These are phyloP conservation scores for Apiotrichum veenhuisii DNA, from an alignment of 1,284 basidiomycete genomes.

Conservation along the genomic window DNA sequence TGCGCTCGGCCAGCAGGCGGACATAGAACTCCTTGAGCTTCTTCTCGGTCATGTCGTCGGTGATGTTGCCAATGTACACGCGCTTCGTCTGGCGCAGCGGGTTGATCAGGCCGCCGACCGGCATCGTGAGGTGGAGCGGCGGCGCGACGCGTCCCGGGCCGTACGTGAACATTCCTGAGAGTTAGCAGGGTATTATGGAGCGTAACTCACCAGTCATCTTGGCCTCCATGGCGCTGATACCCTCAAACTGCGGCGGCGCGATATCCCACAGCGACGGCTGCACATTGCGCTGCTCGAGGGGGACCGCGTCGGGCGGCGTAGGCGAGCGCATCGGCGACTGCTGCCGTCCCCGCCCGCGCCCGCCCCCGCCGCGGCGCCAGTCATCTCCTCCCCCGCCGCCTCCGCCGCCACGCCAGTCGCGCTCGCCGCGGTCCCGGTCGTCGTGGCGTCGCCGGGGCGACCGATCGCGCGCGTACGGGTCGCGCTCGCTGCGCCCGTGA, in stretches of 20 bases:
- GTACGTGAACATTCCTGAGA: conserved; percentile 44
- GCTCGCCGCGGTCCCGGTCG: conserved; percentile 13
- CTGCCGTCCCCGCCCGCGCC: conserved; percentile 54
- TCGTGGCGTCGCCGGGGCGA: conserved; percentile 15
- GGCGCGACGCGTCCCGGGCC: conserved; percentile 45
- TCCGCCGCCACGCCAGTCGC: conserved; percentile 20
- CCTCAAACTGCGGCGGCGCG: conserved; percentile 89
- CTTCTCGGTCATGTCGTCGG: conserved; percentile 83
- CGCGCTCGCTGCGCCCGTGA: conserved; percentile 7
- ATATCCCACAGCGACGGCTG: conserved; percentile 94
- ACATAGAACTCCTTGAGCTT: conserved; percentile 92
- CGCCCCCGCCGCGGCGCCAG: conserved; percentile 40
- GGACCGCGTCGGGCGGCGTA: conserved; percentile 78
- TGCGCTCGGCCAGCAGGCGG: conserved; percentile 87
- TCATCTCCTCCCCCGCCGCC: conserved; percentile 21
- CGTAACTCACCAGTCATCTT: conserved; percentile 87
- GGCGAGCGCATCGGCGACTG: conserved; percentile 69
- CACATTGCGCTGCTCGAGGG: conserved; percentile 77
- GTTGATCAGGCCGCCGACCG: conserved; percentile 62
- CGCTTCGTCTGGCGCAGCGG: conserved; percentile 87
- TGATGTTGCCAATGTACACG: conserved; percentile 93
- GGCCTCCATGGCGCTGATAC: conserved; percentile 88
- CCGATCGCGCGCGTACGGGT: conserved; percentile 13
- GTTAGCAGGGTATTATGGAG: background rate
- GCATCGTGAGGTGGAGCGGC: conserved; percentile 40